Percentiles rank a stretch among this genome's conserved stretches.
phyloP scores from a whole-genome alignment of 352 stramenopile species.

The Pythium apleroticum region DNA sequence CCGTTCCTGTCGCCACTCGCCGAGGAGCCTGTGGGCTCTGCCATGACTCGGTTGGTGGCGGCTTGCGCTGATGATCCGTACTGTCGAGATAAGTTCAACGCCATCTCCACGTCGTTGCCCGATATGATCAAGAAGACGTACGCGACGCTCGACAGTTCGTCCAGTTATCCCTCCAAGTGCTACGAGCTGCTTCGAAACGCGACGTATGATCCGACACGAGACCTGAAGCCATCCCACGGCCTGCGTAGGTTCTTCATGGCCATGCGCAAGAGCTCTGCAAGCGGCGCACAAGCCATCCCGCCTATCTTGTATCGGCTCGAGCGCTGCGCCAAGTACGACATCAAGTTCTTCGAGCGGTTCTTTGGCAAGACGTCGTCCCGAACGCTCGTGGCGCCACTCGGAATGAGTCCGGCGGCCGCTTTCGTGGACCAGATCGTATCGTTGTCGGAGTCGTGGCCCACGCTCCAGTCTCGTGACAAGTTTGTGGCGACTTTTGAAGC shows the following conservation, averaged over 20 bases:
- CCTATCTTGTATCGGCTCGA: background rate
- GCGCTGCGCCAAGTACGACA: background rate
- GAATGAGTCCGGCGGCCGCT: background rate
- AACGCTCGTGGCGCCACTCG: too few species aligned
- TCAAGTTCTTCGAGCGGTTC: background rate
- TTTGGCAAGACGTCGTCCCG: background rate
- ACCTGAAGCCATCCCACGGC: background rate
- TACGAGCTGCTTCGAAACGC: background rate
- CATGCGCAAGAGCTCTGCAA: background rate
- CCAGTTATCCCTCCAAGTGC: background rate
- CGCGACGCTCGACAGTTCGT: background rate
- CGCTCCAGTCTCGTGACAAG: background rate
- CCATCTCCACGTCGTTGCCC: background rate
- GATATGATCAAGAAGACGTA: background rate
- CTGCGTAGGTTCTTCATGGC: background rate
- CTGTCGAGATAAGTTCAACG: background rate
- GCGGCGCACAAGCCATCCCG: background rate
- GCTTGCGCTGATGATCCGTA: background rate
- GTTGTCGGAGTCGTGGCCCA: background rate
- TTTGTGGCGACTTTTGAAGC: background rate
- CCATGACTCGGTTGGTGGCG: background rate
- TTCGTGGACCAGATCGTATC: background rate
- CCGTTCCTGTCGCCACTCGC: background rate
- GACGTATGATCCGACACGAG: background rate
- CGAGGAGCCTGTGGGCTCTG: background rate